A percentile compares a stretch with the other conserved stretches of the same genome.
These are phyloP conservation scores for Rhododendron molle DNA, from an alignment of 148 eudicot species.

Conservation along the genomic window DNA sequence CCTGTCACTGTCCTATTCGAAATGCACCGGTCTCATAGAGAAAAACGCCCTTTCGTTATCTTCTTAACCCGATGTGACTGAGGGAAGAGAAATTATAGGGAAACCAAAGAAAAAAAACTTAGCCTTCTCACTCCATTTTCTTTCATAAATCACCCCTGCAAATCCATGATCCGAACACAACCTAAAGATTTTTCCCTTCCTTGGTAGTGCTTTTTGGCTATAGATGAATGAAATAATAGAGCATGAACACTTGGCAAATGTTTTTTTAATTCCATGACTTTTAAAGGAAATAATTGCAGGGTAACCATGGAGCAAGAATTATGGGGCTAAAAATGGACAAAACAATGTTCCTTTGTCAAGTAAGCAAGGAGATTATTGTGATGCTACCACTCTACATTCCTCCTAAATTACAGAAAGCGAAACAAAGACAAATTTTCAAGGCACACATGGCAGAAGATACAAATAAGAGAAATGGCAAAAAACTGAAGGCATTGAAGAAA, in stretches of 20 bases:
- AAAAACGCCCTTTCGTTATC: neutral
- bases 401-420: constrained; percentile 6
- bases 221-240: neutral
- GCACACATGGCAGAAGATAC: constrained; percentile 12
- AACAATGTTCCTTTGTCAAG: neutral
- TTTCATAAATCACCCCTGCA: neutral
- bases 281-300: constrained; percentile 12
- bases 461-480: constrained; percentile 10
- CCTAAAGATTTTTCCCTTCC: neutral
- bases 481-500: constrained; percentile 14
- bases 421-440: constrained; percentile 13
- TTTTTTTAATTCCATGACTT: neutral
- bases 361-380: constrained; percentile 1
- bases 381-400: neutral
- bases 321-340: neutral
- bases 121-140: neutral
- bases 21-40: neutral
- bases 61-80: neutral
- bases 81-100: neutral
- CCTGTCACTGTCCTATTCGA: neutral
- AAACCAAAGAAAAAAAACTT: neutral
- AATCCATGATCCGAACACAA: neutral
- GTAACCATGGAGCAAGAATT: constrained; percentile 1
- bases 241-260: neutral
- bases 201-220: neutral